Conservation (phyloP, 805 yeast species). For the Saturnispora silvae region DNA sequence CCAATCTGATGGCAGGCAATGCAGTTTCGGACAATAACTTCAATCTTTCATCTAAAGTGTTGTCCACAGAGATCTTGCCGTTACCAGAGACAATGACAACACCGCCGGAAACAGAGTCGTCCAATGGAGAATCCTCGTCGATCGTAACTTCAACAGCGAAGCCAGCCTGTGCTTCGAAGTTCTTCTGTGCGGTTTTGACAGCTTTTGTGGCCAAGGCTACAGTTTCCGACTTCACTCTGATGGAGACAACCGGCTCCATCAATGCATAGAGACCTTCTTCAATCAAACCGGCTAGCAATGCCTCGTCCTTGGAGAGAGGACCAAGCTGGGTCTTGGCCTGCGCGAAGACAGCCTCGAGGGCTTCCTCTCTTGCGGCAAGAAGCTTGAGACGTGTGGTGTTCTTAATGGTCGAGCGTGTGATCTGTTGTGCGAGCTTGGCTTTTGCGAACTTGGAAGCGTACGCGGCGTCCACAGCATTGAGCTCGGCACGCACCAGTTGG, state of each 20-base stretch:
- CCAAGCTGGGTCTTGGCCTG: constrained; percentile 56
- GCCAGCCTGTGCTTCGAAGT: constrained; percentile 54
- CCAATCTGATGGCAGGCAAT: constrained; percentile 85
- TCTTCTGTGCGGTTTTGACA: constrained; percentile 46
- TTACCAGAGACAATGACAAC: constrained; percentile 55
- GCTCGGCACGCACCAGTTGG: constrained; percentile 85
- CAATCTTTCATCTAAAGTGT: constrained; percentile 92
- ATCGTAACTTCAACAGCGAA: constrained; percentile 44
- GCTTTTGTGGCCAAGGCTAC: constrained; percentile 51
- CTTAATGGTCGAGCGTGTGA: constrained; percentile 87
- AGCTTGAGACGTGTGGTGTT: constrained; percentile 92
- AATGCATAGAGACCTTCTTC: constrained; percentile 66
- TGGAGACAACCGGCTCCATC: constrained; percentile 56
- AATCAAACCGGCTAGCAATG: constrained; percentile 64
- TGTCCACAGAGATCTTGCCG: constrained; percentile 82
- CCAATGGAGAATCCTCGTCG: constrained; percentile 47
- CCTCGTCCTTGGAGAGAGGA: constrained; percentile 41
- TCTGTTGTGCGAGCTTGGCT: constrained; percentile 87
- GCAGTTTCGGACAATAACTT: constrained; percentile 72
- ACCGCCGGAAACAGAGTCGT: constrained; percentile 74
- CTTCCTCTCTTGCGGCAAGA: constrained; percentile 74
- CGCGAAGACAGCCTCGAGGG: constrained; percentile 64
- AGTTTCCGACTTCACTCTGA: constrained; percentile 63
- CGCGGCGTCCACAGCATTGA: constrained; percentile 71
- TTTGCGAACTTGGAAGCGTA: constrained; percentile 82